phyloP scores from a whole-genome alignment of 352 stramenopile species.

The Phytophthora colocasiae region DNA sequence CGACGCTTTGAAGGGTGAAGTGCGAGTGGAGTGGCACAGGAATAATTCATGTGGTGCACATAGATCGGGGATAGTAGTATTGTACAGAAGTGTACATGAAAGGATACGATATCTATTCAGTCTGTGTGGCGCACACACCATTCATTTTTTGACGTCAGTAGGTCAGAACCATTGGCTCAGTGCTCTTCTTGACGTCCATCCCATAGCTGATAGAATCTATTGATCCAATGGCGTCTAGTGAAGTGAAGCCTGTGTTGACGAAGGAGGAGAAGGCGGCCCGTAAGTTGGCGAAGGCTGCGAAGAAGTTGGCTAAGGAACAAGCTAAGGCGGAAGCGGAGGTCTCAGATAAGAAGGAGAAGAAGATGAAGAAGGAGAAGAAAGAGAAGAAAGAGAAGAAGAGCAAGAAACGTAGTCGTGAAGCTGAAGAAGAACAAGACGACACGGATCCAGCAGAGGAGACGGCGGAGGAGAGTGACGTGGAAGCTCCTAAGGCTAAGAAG shows the following conservation, averaged over 20 bases:
- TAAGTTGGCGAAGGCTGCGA: slow-evolving; percentile 63
- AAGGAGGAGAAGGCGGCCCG: slow-evolving; percentile 73
- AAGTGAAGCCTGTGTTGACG: slow-evolving; percentile 48
- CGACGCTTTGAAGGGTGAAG: slow-evolving; percentile 18
- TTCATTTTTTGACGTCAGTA: slow-evolving; percentile 28
- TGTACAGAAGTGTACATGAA: too few relatives aligned
- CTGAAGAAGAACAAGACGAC: slow-evolving; percentile 35
- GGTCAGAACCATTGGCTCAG: slow-evolving; percentile 25
- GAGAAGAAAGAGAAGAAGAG: slow-evolving; percentile 79
- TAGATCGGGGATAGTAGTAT: too few relatives aligned
- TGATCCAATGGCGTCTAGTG: slow-evolving; percentile 41
- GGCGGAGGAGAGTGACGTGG: slow-evolving; percentile 57
- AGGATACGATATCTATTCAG: not conserved
- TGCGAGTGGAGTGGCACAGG: too few relatives aligned
- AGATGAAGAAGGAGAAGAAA: slow-evolving; percentile 68
- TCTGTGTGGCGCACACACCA: slow-evolving; percentile 20
- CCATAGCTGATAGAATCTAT: not conserved
- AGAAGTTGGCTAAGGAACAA: slow-evolving; percentile 52
- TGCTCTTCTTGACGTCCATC: slow-evolving; percentile 12
- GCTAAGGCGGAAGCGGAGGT: slow-evolving; percentile 27
- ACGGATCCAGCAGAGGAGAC: slow-evolving; percentile 53
- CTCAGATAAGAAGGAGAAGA: slow-evolving; percentile 62
- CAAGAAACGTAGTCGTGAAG: slow-evolving; percentile 73
- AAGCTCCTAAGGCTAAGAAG: slow-evolving; percentile 47
- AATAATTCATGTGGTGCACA: too few relatives aligned